Conservation (phyloP, 805 yeast species). For the Candida montana region DNA sequence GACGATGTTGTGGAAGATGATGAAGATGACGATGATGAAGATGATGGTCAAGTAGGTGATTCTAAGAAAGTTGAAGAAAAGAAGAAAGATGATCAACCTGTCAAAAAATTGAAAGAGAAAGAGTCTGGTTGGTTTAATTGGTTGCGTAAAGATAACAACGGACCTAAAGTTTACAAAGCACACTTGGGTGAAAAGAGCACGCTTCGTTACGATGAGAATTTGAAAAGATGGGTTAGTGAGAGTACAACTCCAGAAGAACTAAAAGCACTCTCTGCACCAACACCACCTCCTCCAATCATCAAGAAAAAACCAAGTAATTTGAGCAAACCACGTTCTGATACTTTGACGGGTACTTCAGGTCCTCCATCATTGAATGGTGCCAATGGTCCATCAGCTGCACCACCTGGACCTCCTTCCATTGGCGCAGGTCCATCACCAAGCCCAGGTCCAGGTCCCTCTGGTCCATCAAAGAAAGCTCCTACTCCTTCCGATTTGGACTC, state of each 20-base stretch:
- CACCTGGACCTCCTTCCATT: slow-evolving; percentile 4
- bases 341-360: slow-evolving; percentile 18
- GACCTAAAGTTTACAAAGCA: slow-evolving; percentile 75
- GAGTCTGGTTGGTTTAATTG: slow-evolving; percentile 51
- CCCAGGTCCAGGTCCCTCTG: not conserved
- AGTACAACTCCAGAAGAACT: slow-evolving; percentile 64
- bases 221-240: slow-evolving; percentile 82
- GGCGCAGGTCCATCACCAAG: slow-evolving; percentile 1
- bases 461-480: not conserved
- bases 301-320: slow-evolving; percentile 30
- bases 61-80: not conserved
- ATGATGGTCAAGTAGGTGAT: slow-evolving; percentile 27
- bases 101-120: slow-evolving; percentile 16
- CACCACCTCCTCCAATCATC: slow-evolving; percentile 45
- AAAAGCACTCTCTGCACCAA: slow-evolving; percentile 63
- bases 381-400: slow-evolving; percentile 1
- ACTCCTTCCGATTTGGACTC: slow-evolving; percentile 34
- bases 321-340: slow-evolving; percentile 36
- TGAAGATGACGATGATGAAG: slow-evolving; percentile 37
- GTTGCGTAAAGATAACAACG: slow-evolving; percentile 51
- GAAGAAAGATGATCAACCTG: slow-evolving; percentile 17
- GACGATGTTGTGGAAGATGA: slow-evolving; percentile 39
- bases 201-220: slow-evolving; percentile 76
- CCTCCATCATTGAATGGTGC: not conserved
- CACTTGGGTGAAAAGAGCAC: slow-evolving; percentile 76